Percentiles rank a stretch among this genome's conserved stretches.
These are phyloP conservation scores for Chernovozyma aurita DNA, from an alignment of 1,139 yeast genomes.

Conservation along the genomic window DNA sequence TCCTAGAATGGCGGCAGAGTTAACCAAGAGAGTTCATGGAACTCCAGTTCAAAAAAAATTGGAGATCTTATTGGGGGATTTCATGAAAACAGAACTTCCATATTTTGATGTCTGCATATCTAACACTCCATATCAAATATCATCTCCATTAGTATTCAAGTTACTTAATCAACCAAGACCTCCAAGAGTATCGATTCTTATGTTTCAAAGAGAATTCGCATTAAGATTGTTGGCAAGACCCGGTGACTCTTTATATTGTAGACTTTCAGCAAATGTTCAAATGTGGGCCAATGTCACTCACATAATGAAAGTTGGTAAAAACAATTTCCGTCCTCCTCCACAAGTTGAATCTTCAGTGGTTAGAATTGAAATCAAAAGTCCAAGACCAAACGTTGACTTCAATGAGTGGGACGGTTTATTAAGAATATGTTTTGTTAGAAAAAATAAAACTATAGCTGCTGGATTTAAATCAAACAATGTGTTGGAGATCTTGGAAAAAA, in stretches of 20 bases:
- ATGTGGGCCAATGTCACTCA: conserved; percentile 99
- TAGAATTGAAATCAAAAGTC: conserved; percentile 83
- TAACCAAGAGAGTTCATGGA: conserved; percentile 96
- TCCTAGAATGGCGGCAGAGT: conserved; percentile 98
- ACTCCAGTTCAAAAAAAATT: conserved; percentile 88
- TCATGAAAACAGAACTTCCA: conserved; percentile 92
- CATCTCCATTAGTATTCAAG: conserved; percentile 94
- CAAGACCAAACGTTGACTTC: conserved; percentile 88
- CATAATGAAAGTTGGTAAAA: conserved; percentile 96
- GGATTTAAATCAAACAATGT: conserved; percentile 85
- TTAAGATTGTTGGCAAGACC: conserved; percentile 90
- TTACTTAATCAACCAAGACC: conserved; percentile 87
- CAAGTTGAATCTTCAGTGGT: conserved; percentile 97
- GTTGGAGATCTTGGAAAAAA: conserved; percentile 79
- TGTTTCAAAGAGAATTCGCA: conserved; percentile 98
- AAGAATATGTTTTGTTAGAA: conserved; percentile 86
- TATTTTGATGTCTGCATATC: conserved; percentile 95
- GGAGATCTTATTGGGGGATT: conserved; percentile 90
- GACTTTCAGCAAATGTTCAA: conserved; percentile 93
- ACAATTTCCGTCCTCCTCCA: conserved; percentile 97
- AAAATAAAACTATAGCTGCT: conserved; percentile 88
- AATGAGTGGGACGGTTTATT: conserved; percentile 96
- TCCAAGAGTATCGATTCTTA: conserved; percentile 89
- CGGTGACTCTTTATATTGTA: conserved; percentile 87
- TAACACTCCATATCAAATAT: conserved; percentile 95